Conservation (phyloP, 805 yeast genomes). For the Monosporozyma siamensis region DNA sequence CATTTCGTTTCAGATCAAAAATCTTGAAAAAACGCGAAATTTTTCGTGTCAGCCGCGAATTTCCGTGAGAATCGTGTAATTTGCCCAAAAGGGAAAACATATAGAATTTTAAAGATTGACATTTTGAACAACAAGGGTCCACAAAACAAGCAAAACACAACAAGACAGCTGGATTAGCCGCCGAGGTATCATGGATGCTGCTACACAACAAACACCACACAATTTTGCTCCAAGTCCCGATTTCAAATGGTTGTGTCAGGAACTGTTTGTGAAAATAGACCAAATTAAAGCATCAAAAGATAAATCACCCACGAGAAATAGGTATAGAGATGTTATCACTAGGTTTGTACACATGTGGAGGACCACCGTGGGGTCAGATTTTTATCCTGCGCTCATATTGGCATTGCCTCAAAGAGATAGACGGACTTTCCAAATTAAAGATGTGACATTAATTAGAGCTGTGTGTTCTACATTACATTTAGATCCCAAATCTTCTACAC, state of each 20-base stretch:
- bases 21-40: no score
- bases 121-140: no score
- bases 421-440: slow-evolving; percentile 55
- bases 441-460: slow-evolving; percentile 45
- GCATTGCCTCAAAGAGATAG: slow-evolving; percentile 56
- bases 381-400: slow-evolving; percentile 58
- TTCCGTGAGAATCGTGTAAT: background rate
- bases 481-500: slow-evolving; percentile 54
- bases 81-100: no score
- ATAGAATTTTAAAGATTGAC: no score
- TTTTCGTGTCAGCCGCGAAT: slow-evolving; percentile 2
- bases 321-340: slow-evolving; percentile 25
- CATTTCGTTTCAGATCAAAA: no score
- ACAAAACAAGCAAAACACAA: no score
- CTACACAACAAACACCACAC: slow-evolving; percentile 7
- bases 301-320: slow-evolving; percentile 6
- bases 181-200: no score
- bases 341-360: slow-evolving; percentile 45
- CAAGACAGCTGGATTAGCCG: no score
- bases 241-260: slow-evolving; percentile 32
- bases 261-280: slow-evolving; percentile 25
- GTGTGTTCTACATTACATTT: slow-evolving; percentile 46
- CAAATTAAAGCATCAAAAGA: slow-evolving; percentile 6
- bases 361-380: slow-evolving; percentile 46
- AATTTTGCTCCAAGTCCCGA: slow-evolving; percentile 32